Conservation (phyloP, 495 filamentous ascomycete genomes). For the Aspergillus avenaceus region DNA sequence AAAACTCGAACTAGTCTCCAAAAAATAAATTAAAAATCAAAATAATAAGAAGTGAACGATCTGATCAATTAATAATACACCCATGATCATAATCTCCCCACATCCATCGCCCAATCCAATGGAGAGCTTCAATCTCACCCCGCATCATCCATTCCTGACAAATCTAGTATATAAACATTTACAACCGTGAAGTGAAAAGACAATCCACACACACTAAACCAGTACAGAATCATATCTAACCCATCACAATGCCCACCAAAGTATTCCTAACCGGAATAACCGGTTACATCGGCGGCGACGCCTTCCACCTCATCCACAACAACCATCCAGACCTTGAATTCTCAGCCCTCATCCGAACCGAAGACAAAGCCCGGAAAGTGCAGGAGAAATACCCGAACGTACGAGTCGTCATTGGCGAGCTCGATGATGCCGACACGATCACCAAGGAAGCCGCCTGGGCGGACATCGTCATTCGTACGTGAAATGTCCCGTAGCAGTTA, state of each 20-base stretch:
- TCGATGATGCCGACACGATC: slow-evolving; percentile 34
- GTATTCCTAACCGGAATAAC: slow-evolving; percentile 37
- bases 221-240: too few relatives aligned
- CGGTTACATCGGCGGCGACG: slow-evolving; percentile 67
- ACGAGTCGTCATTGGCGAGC: slow-evolving; percentile 35
- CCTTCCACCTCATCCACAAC: slow-evolving; percentile 45
- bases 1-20: too few relatives aligned
- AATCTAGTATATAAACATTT: too few relatives aligned
- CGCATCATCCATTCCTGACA: too few relatives aligned
- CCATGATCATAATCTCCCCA: too few relatives aligned
- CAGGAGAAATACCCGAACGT: slow-evolving; percentile 40
- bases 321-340: slow-evolving; percentile 58
- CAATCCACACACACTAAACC: too few relatives aligned
- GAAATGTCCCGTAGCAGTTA: not conserved
- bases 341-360: slow-evolving; percentile 55
- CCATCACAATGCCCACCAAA: not conserved
- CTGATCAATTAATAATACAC: too few relatives aligned
- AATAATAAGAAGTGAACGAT: too few relatives aligned
- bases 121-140: too few relatives aligned
- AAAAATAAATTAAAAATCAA: too few relatives aligned
- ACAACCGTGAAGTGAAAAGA: too few relatives aligned
- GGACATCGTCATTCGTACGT: slow-evolving; percentile 44
- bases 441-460: slow-evolving; percentile 34
- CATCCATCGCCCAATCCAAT: too few relatives aligned
- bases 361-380: slow-evolving; percentile 54